phyloP scores from a whole-genome alignment of 331 rosid genomes.

The Erythrophleum ivorense region DNA sequence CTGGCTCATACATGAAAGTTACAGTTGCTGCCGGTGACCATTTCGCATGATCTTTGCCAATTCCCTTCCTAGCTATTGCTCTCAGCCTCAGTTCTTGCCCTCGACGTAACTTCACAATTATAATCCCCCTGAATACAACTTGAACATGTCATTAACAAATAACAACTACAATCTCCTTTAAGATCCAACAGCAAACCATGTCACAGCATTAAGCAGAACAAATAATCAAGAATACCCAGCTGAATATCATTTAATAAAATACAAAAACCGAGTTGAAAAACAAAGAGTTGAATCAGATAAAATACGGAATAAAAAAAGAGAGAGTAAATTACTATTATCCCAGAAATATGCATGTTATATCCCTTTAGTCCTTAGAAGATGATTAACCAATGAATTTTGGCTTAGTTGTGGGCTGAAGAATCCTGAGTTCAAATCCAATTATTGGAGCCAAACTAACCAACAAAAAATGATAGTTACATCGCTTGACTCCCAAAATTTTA shows the following conservation, averaged over 20 bases:
- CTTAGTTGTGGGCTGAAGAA: too few species aligned
- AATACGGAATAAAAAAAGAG: too few species aligned
- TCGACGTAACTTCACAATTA: constrained; percentile 83
- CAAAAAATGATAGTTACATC: not conserved
- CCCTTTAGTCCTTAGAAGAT: not conserved
- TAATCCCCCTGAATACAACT: constrained; percentile 73
- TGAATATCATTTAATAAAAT: not conserved
- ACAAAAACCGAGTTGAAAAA: not conserved
- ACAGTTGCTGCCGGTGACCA: constrained; percentile 99
- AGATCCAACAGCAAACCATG: not conserved
- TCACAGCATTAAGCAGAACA: not conserved
- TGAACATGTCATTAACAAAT: not conserved
- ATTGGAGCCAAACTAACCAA: not conserved
- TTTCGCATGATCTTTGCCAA: constrained; percentile 98
- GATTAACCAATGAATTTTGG: not conserved
- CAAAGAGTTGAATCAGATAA: too few species aligned
- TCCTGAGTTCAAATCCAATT: not conserved
- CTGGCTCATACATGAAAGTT: constrained; percentile 95
- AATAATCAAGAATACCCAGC: not conserved
- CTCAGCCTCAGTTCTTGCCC: constrained; percentile 97
- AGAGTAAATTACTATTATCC: too few species aligned
- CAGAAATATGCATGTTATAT: too few species aligned
- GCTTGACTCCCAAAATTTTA: too few species aligned
- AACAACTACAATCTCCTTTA: not conserved
- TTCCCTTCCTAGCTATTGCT: constrained; percentile 96